phyloP scores from a whole-genome alignment of 371 early-diverging fungal species.

The Capniomyces stellatus region DNA sequence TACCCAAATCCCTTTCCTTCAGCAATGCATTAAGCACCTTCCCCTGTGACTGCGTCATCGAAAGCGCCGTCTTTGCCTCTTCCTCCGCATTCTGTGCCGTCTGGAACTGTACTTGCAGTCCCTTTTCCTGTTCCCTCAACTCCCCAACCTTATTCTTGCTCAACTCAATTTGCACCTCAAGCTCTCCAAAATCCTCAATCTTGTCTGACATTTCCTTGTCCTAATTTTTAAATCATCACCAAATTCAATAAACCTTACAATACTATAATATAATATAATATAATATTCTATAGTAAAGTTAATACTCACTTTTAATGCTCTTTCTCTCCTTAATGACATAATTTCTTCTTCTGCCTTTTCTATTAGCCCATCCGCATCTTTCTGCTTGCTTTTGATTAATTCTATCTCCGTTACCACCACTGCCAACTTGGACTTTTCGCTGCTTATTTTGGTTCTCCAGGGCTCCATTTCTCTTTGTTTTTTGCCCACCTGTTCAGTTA shows the following conservation, averaged over 20 bases:
- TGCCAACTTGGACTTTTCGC: slow-evolving; percentile 48
- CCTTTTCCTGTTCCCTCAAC: slow-evolving; percentile 27
- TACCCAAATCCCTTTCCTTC: slow-evolving; percentile 57
- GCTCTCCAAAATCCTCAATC: slow-evolving; percentile 29
- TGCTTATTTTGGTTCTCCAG: slow-evolving; percentile 59
- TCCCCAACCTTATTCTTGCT: slow-evolving; percentile 13
- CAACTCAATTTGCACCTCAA: slow-evolving; percentile 21
- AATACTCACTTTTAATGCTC: slow-evolving; percentile 13
- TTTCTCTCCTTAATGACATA: slow-evolving; percentile 19
- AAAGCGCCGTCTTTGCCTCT: slow-evolving; percentile 26
- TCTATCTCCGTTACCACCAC: slow-evolving; percentile 59
- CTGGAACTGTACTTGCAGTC: slow-evolving; percentile 20
- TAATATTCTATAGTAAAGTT: too few species aligned
- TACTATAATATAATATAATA: too few species aligned
- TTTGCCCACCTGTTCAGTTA: slow-evolving; percentile 46
- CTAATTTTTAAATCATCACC: slow-evolving; percentile 8
- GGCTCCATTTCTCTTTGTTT: slow-evolving; percentile 66
- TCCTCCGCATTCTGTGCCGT: slow-evolving; percentile 15
- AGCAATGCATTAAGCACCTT: slow-evolving; percentile 51
- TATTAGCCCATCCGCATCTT: slow-evolving; percentile 30
- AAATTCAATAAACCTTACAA: slow-evolving; percentile 2
- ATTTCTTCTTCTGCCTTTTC: slow-evolving; percentile 45
- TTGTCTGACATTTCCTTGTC: slow-evolving; percentile 15
- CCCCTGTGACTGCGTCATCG: slow-evolving; percentile 52
- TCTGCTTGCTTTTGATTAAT: slow-evolving; percentile 39